These are phyloP conservation scores for Pisolithus tinctorius DNA, from an alignment of 768 basidiomycete genomes.

Conservation along the genomic window DNA sequence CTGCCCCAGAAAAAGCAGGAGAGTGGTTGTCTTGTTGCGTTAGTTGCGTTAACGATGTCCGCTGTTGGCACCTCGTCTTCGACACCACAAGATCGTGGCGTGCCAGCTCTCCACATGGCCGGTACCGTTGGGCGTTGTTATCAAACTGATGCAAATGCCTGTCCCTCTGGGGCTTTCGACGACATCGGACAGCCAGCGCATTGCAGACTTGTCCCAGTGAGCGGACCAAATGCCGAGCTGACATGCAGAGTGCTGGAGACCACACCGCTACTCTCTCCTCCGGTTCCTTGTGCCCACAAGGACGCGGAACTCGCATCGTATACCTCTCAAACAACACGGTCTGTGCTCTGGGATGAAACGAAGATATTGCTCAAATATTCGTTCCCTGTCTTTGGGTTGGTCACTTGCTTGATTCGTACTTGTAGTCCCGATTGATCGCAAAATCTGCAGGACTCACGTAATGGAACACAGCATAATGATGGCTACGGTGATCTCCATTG, in stretches of 20 bases:
- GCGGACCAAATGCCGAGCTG: background rate
- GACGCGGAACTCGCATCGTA: slow-evolving; percentile 11
- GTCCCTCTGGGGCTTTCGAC: slow-evolving; percentile 4
- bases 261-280: slow-evolving; percentile 50
- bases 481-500: slow-evolving; percentile 79
- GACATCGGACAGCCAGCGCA: background rate
- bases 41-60: background rate
- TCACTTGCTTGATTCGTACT: slow-evolving; percentile 6
- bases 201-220: background rate
- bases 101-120: slow-evolving; percentile 44
- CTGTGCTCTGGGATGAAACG: slow-evolving; percentile 48
- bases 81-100: slow-evolving; percentile 54
- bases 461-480: slow-evolving; percentile 86
- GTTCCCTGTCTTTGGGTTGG: slow-evolving; percentile 68
- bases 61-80: slow-evolving; percentile 35
- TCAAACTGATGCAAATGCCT: slow-evolving; percentile 4
- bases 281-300: slow-evolving; percentile 48
- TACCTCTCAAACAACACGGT: slow-evolving; percentile 18
- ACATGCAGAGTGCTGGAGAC: slow-evolving; percentile 32
- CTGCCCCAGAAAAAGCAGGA: background rate
- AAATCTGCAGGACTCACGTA: slow-evolving; percentile 52
- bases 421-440: background rate
- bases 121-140: slow-evolving; percentile 14
- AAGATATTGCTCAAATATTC: slow-evolving; percentile 57
- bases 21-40: background rate